Evolutionary conservation across 2,329 filamentous ascomycete genomes (phyloP), one percentile per base, ranked within the genome.

Genomic region (Xylaria polymorpha): DNA sequence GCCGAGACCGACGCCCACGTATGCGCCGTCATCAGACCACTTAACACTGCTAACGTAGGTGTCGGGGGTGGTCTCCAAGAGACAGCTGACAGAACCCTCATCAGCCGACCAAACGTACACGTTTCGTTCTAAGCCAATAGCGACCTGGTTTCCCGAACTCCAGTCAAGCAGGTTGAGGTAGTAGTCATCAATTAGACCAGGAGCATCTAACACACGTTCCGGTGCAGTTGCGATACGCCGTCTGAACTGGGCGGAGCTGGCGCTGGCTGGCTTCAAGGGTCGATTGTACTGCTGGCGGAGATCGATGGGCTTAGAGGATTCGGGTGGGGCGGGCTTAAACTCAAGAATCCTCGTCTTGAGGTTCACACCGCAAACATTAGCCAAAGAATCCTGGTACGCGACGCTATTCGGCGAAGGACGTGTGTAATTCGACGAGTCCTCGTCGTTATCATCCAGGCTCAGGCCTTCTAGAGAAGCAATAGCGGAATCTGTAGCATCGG

Each of bases 61-160:
- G 80, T 99, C 96, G 22, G 92, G 86, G 66, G 89, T 88, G 59
- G 93, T 94, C 84, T 99, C 95, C 60, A 98, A 85, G 29, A 99
- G 90, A 77, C 92, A 95, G 83, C 88, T 92, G 71, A 99, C 96
- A 18, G 91, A 90, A 68, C 96, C 96, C 77, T 94, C 92, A 74
- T 98, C 96, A 15, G 96, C 96, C 43, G 96, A 98, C 96, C 96
- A 99, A 75, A 99, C 93, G 78, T 99, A 99, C 76, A 99, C 96
- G 75, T 92, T 97, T 74, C 95, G 94, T 85, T 98, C 96, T 14
- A 99, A 90, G 66, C 95, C 96, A 79, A 99, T 98, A 58, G 96
- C 96, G 64, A 99, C 95, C 82, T 99, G 96, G 85, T 99, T 99
- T 69, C 92, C 91, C 7, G 94, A 96, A 79, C 94, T 97, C 96